phyloP scores from a whole-genome alignment of 1,139 yeast genomes.

The Protomyces pachydermus region DNA sequence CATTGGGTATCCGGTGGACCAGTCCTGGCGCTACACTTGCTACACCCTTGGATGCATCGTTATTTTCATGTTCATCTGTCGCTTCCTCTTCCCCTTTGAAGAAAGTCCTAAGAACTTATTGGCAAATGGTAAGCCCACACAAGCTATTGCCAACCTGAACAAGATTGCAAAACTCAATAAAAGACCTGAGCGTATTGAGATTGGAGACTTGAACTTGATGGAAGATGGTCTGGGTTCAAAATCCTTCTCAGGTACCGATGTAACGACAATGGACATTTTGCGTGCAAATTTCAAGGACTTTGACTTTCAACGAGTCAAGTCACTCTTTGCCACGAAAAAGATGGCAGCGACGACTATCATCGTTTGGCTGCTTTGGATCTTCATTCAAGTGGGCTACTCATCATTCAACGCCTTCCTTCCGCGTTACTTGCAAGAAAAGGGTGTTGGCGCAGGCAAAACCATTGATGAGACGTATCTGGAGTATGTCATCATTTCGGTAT shows the following conservation, averaged over 20 bases:
- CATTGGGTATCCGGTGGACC: background rate
- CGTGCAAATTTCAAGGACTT: background rate
- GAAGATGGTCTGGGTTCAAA: background rate
- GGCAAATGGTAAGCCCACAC: conserved; percentile 51
- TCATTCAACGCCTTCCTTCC: conserved; percentile 52
- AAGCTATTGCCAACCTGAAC: conserved; percentile 45
- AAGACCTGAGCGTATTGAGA: conserved; percentile 45
- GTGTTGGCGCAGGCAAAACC: conserved; percentile 44
- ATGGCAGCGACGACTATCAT: conserved; percentile 45
- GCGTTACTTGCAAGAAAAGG: conserved; percentile 46
- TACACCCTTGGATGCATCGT: conserved; percentile 54
- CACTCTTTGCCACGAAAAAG: conserved; percentile 43
- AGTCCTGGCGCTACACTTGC: conserved; percentile 53
- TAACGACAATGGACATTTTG: background rate
- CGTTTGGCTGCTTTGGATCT: conserved; percentile 47
- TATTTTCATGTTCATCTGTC: conserved; percentile 46
- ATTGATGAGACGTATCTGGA: conserved; percentile 49
- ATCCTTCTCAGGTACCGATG: background rate
- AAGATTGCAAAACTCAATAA: conserved; percentile 45
- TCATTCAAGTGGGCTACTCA: conserved; percentile 50
- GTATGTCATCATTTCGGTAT: conserved; percentile 49
- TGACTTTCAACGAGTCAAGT: conserved; percentile 30
- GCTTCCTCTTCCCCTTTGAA: conserved; percentile 45
- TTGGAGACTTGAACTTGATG: conserved; percentile 5
- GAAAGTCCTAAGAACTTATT: conserved; percentile 59